Base-by-base conservation (phyloP, 441 rosid genomes). In the Melastoma candidum region DNA sequence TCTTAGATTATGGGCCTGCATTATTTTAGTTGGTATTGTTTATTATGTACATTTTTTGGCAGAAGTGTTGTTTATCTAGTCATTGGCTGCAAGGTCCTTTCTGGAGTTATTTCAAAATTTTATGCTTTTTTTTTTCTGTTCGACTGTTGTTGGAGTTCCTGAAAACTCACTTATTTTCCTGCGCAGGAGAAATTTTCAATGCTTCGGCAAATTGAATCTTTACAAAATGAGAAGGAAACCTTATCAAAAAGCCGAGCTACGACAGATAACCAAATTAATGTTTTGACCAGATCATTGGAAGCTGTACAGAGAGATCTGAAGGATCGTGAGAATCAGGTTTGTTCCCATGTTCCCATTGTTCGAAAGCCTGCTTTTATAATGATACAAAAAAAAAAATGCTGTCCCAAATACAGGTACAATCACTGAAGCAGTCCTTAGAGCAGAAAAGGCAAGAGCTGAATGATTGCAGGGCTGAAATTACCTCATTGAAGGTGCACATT, bases 391-490 rank as follows among this genome's bases (percentile, higher is more conserved):
- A 49, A 49, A 46, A 60, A 53, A 61, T 51, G 53, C 56, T 59
- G 57, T 59, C 53, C 24, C 47, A 45, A 50, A 48, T 59, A 47
- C 81, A 87, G 96, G 75, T 83, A 62, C 93, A 80, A 73, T 77
- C 74, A 67, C 67, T 82, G 79, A 92, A 77, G 77, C 84, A 70
- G 65, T 73, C 82, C 46, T 69, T 64, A 60, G 98, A 88, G 72
- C 77, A 69, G 67, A 95, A 82, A 65, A 74, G 86, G 61, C 77
- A 72, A 74, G 85, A 82, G 65, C 86, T 88, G 57, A 88, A 82
- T 77, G 92, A 82, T 59, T 85, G 87, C 75, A 84, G 92, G 66
- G 82, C 92, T 68, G 98, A 92, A 73, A 85, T 92, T 53, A 85
- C 97, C 55, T 68, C 92, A 71, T 77, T 88, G 64, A 92, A 88